These are phyloP conservation scores for Zoysia matrella DNA, from an alignment of 202 grass and related monocot species.

Conservation along the genomic window DNA sequence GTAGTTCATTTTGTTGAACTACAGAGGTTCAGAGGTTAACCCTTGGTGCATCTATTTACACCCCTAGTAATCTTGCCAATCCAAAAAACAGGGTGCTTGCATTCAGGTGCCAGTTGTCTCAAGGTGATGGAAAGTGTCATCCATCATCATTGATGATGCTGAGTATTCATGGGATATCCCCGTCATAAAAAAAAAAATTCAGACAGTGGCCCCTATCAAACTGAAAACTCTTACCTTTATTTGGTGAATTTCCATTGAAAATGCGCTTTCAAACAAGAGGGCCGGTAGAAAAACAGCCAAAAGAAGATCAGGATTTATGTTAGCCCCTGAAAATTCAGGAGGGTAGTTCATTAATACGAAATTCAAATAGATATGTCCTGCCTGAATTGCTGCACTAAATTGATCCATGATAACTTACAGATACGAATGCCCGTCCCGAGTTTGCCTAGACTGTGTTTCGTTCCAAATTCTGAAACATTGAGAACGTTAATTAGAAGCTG, in stretches of 20 bases:
- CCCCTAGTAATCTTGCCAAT: no score
- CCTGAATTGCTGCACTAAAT: not conserved
- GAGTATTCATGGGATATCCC: not conserved
- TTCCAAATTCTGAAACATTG: conserved; percentile 71
- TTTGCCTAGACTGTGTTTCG: conserved; percentile 73
- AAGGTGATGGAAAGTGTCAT: not conserved
- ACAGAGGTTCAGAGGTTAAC: no score
- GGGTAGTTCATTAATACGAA: not conserved
- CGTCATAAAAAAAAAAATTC: not conserved
- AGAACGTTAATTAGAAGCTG: not conserved
- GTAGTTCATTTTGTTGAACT: no score
- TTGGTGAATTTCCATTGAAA: conserved; percentile 95
- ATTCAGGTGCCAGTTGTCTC: not conserved
- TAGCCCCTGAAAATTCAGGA: conserved; percentile 64
- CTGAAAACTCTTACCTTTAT: conserved; percentile 68
- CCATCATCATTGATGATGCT: not conserved
- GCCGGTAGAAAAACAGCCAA: conserved; percentile 88
- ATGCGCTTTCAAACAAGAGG: conserved; percentile 93
- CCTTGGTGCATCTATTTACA: no score
- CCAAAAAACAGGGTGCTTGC: not conserved
- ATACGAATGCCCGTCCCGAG: conserved; percentile 83
- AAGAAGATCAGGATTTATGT: conserved; percentile 88
- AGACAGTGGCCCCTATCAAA: not conserved
- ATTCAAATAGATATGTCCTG: not conserved
- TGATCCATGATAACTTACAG: conserved; percentile 55